A percentile compares a stretch with the other conserved stretches of the same genome.
Conservation (phyloP, 495 filamentous ascomycete species). For the Penicillium simplicissimum region DNA sequence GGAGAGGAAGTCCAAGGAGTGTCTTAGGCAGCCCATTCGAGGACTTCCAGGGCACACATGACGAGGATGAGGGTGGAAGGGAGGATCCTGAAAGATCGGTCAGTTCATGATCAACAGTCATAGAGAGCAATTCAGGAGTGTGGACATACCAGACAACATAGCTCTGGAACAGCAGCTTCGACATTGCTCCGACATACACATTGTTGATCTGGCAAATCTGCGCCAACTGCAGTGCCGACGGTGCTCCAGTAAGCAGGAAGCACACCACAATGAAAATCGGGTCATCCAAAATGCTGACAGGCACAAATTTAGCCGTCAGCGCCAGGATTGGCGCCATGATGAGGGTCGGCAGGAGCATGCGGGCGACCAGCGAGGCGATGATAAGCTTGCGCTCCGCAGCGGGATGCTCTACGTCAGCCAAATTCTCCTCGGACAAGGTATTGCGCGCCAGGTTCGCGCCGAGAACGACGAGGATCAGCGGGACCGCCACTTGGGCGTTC, state of each 20-base stretch:
- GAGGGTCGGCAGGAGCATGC: constrained; percentile 89
- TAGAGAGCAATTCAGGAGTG: background rate
- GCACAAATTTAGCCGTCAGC: constrained; percentile 86
- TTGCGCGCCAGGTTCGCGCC: constrained; percentile 87
- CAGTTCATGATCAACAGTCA: constrained; percentile 18
- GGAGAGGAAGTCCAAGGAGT: background rate
- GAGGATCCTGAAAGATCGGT: constrained; percentile 66
- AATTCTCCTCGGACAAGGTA: constrained; percentile 59
- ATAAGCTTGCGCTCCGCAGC: constrained; percentile 77
- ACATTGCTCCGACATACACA: constrained; percentile 93
- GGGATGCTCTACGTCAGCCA: constrained; percentile 57
- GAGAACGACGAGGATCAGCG: constrained; percentile 93
- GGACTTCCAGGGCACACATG: constrained; percentile 86
- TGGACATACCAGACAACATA: constrained; percentile 88
- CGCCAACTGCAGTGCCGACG: constrained; percentile 90
- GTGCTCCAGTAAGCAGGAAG: constrained; percentile 92
- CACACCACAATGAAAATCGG: constrained; percentile 98
- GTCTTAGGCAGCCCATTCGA: constrained; percentile 73
- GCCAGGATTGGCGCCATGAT: constrained; percentile 94
- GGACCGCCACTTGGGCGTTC: constrained; percentile 88
- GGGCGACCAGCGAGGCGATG: constrained; percentile 78
- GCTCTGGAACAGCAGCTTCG: constrained; percentile 90
- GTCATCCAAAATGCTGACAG: constrained; percentile 92
- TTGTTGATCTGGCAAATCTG: constrained; percentile 99
- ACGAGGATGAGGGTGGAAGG: constrained; percentile 90